phyloP scores from a whole-genome alignment of 805 yeast species.

The Sugiyamaella valdiviana region DNA sequence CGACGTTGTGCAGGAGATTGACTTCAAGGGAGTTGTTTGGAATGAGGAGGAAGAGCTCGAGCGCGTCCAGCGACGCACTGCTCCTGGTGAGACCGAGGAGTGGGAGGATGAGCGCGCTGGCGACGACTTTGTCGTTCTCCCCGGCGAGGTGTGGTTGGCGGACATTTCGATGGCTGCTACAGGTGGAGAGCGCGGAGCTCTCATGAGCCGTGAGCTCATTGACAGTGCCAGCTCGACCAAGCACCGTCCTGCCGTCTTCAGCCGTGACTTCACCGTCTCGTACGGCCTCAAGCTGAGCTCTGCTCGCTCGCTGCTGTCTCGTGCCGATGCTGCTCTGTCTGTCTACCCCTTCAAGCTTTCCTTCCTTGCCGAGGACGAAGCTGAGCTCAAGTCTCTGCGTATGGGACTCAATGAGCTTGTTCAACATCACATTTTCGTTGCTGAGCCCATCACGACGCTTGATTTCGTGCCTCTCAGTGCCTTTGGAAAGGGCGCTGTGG shows the following conservation, averaged over 20 bases:
- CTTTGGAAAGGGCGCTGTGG: conserved; percentile 54
- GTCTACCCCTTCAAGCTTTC: conserved; percentile 90
- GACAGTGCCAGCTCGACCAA: conserved; percentile 15
- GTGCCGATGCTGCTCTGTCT: conserved; percentile 65
- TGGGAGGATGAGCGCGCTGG: conserved; percentile 27
- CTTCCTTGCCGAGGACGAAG: conserved; percentile 51
- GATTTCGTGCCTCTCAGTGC: conserved; percentile 66
- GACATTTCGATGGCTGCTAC: conserved; percentile 78
- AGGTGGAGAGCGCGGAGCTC: conserved; percentile 33
- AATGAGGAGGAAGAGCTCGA: conserved; percentile 22
- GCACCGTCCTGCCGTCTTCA: conserved; percentile 48
- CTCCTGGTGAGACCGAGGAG: conserved; percentile 10
- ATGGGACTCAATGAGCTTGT: conserved; percentile 74
- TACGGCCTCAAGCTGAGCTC: conserved; percentile 71
- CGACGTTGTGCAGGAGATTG: conserved; percentile 87
- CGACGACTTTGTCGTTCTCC: conserved; percentile 61
- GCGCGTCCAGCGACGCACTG: background rate
- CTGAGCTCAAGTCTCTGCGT: conserved; percentile 55
- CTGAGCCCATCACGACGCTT: conserved; percentile 66
- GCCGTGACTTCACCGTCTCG: conserved; percentile 80
- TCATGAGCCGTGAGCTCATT: conserved; percentile 24
- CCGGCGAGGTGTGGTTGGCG: conserved; percentile 83
- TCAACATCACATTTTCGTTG: conserved; percentile 70
- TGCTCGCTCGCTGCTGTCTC: conserved; percentile 62
- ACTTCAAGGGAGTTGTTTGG: conserved; percentile 75